These are phyloP conservation scores for Cornus florida DNA, from an alignment of 148 eudicot genomes.

Conservation along the genomic window DNA sequence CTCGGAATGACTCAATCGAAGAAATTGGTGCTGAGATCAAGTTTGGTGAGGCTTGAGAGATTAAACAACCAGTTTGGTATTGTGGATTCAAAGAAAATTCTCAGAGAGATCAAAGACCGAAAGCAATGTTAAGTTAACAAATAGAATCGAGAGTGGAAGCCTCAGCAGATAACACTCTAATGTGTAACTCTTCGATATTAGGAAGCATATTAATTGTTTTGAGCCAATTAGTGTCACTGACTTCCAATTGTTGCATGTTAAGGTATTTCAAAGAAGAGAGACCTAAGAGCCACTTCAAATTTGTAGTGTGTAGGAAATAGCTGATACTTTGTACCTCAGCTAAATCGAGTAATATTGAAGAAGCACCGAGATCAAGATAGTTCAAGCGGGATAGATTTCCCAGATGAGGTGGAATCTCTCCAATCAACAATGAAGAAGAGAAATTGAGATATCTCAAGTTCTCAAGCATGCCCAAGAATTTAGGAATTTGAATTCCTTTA, in stretches of 20 bases:
- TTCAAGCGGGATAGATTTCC: background rate
- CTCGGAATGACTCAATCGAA: background rate
- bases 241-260: background rate
- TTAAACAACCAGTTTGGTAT: background rate
- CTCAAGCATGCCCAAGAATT: conserved; percentile 20
- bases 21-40: background rate
- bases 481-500: conserved; percentile 14
- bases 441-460: conserved; percentile 17
- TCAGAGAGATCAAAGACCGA: background rate
- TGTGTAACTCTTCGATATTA: background rate
- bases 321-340: too few relatives aligned
- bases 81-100: background rate
- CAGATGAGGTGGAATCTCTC: background rate
- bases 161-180: background rate
- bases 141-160: background rate
- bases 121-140: background rate
- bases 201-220: background rate
- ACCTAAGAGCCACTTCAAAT: background rate
- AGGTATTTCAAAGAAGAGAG: background rate
- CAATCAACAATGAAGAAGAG: background rate
- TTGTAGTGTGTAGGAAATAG: background rate
- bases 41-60: background rate
- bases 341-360: too few relatives aligned
- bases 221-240: background rate
- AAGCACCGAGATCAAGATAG: background rate